phyloP scores from a whole-genome alignment of 208 protist genomes.

The Acanthamoeba rhysodes region DNA sequence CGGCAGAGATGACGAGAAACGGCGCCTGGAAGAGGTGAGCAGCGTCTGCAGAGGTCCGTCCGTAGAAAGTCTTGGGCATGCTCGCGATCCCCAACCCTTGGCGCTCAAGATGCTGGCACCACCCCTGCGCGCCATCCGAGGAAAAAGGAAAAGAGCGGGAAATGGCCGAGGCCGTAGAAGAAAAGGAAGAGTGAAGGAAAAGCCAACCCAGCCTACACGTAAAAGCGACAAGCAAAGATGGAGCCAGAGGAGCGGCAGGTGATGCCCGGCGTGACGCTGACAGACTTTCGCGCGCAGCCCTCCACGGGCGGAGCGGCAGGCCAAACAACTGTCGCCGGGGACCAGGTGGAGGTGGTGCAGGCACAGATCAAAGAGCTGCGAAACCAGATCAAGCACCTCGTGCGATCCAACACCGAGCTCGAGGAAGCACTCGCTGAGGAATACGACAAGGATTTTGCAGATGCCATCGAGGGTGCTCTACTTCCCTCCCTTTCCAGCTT shows the following conservation, averaged over 20 bases:
- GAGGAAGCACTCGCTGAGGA: background rate
- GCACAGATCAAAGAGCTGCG: slow-evolving; percentile 40
- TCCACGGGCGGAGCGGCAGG: background rate
- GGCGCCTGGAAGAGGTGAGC: background rate
- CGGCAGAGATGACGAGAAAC: background rate
- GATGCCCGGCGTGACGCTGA: slow-evolving; percentile 47
- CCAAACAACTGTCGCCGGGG: background rate
- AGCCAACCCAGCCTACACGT: no score
- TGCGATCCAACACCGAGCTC: slow-evolving; percentile 29
- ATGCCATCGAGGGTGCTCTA: slow-evolving; percentile 24
- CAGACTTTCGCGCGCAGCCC: background rate
- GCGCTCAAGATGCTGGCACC: no score
- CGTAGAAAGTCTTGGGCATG: no score
- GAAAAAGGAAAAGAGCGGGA: no score
- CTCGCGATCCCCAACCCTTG: no score
- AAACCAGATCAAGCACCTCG: slow-evolving; percentile 38
- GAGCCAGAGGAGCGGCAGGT: slow-evolving; percentile 1
- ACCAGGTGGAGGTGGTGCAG: slow-evolving; percentile 15
- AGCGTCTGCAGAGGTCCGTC: no score
- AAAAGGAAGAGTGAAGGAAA: no score
- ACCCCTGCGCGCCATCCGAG: no score
- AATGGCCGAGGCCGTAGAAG: no score
- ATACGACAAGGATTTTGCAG: slow-evolving; percentile 38
- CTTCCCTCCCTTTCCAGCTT: no score
- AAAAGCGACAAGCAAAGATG: background rate